A percentile compares a stretch with the other conserved stretches of the same genome.
Conservation (phyloP, 805 yeast species). For the Zygotorulaspora sp. region DNA sequence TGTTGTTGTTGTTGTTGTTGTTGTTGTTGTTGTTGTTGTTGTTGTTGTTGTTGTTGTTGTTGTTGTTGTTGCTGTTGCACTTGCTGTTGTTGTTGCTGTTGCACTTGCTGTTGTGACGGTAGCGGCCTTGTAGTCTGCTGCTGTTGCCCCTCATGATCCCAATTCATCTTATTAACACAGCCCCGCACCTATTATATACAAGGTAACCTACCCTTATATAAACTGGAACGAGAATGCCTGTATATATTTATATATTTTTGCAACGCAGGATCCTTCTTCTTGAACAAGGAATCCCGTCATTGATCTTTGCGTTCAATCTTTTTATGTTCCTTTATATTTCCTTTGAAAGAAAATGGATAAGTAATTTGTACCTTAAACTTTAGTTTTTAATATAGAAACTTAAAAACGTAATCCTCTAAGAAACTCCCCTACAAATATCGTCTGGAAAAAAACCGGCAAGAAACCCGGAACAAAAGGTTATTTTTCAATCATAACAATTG, state of each 20-base stretch:
- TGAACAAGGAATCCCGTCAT: no score
- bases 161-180: slow-evolving; percentile 5
- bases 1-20: slow-evolving; percentile 3
- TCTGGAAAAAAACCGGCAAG: no score
- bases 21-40: slow-evolving; percentile 7
- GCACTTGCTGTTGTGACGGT: slow-evolving; percentile 1
- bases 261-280: no score
- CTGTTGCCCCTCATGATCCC: slow-evolving; percentile 1
- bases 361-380: slow-evolving; percentile 3
- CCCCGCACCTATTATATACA: no score
- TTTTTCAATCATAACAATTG: no score
- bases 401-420: no score
- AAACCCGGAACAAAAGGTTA: no score
- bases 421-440: no score
- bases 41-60: slow-evolving; percentile 10
- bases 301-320: no score
- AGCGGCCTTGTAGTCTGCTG: slow-evolving; percentile 8
- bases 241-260: slow-evolving; percentile 1
- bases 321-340: slow-evolving; percentile 1
- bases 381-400: no score
- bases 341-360: neutral
- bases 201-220: no score
- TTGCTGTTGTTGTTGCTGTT: slow-evolving; percentile 4
- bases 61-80: slow-evolving; percentile 6
- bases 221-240: neutral